A percentile compares a stretch with the other conserved stretches of the same genome.
These are phyloP conservation scores for Collybia nuda DNA, from an alignment of 768 basidiomycete species.

Conservation along the genomic window DNA sequence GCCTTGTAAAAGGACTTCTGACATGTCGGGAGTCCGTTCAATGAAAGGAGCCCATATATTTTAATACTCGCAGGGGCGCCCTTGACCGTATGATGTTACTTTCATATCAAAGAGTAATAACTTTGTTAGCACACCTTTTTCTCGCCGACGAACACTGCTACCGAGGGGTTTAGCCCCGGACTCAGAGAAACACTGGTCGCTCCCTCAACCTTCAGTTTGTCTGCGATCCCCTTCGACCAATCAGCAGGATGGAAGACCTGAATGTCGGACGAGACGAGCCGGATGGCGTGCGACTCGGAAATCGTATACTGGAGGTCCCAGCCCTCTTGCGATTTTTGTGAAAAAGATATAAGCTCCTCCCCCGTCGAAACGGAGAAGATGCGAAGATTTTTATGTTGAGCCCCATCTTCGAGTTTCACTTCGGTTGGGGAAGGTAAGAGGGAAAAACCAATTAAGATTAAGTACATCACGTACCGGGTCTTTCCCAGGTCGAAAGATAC, in stretches of 20 bases:
- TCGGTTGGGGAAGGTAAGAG: neutral
- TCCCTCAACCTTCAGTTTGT: conserved; percentile 83
- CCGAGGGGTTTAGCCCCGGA: conserved; percentile 79
- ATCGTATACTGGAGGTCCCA: conserved; percentile 94
- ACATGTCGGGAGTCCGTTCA: conserved; percentile 65
- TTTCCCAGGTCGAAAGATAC: conserved; percentile 94
- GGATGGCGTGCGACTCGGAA: conserved; percentile 83
- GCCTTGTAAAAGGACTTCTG: conserved; percentile 96
- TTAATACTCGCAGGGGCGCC: conserved; percentile 88
- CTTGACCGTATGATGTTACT: conserved; percentile 29
- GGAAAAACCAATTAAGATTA: neutral
- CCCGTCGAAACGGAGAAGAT: conserved; percentile 87
- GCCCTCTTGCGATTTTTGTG: conserved; percentile 87
- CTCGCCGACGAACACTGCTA: conserved; percentile 94
- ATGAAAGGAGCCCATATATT: conserved; percentile 72
- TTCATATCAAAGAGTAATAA: neutral
- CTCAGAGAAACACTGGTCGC: conserved; percentile 76
- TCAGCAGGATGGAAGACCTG: conserved; percentile 83
- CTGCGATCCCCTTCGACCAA: conserved; percentile 76
- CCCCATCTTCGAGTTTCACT: conserved; percentile 87
- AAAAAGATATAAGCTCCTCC: conserved; percentile 83
- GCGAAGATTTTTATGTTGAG: conserved; percentile 92
- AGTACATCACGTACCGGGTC: conserved; percentile 54
- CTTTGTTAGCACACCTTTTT: conserved; percentile 64
- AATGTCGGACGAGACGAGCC: conserved; percentile 77